These are phyloP conservation scores for Echium plantagineum DNA, from an alignment of 257 asterid genomes.

Conservation along the genomic window DNA sequence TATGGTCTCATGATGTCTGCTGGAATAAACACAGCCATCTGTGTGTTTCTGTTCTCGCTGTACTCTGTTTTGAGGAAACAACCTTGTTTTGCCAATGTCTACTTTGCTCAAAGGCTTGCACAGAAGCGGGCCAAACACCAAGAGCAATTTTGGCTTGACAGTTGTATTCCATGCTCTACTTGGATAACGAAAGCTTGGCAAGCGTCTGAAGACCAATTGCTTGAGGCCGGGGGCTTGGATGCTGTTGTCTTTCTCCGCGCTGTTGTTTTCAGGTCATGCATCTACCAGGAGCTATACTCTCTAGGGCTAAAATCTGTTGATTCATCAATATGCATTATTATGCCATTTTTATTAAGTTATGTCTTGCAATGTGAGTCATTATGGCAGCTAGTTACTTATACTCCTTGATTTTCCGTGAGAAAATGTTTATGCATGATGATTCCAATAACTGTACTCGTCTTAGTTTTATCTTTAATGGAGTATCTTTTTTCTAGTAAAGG, in stretches of 20 bases:
- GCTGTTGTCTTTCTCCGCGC: slow-evolving; percentile 27
- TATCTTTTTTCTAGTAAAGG: no score
- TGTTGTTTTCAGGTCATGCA: slow-evolving; percentile 23
- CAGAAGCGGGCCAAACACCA: slow-evolving; percentile 35
- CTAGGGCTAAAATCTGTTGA: not conserved
- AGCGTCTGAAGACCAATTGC: slow-evolving; percentile 27
- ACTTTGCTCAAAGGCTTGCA: slow-evolving; percentile 62
- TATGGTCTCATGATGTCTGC: slow-evolving; percentile 38
- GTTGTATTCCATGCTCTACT: slow-evolving; percentile 24
- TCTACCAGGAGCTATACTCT: not conserved
- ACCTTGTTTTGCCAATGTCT: slow-evolving; percentile 27
- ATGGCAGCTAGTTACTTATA: no score
- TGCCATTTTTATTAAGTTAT: no score
- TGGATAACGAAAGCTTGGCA: slow-evolving; percentile 32
- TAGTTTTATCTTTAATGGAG: no score
- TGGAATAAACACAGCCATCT: slow-evolving; percentile 35
- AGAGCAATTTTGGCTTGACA: slow-evolving; percentile 43
- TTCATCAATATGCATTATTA: not conserved
- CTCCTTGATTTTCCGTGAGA: no score
- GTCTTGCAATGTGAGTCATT: no score
- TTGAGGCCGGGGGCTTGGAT: slow-evolving; percentile 29
- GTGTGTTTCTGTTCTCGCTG: slow-evolving; percentile 26
- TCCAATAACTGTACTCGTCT: no score
- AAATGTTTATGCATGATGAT: no score
- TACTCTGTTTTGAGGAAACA: slow-evolving; percentile 39